Percentiles rank a stretch among this genome's conserved stretches.
Evolutionary conservation across 2,329 filamentous ascomycete genomes (phyloP).

Genomic region (Hymenotorrendiella dingleyae): DNA sequence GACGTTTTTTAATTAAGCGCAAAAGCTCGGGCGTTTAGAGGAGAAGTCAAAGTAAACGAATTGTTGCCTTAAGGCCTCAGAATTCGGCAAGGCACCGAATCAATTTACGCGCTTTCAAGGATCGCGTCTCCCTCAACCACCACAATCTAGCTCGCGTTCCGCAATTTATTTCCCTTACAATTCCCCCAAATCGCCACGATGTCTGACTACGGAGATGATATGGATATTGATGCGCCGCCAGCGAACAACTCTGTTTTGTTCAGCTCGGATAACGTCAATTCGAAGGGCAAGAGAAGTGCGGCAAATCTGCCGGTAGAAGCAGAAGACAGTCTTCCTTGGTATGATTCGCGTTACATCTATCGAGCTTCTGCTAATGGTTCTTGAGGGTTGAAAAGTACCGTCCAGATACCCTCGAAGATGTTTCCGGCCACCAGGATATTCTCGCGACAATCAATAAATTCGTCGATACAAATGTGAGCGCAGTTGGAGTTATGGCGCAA

Average conservation of each 20-base stretch:
- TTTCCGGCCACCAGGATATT: constrained; percentile 95
- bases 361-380: constrained; percentile 12
- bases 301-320: constrained; percentile 92
- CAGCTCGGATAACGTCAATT: constrained; percentile 64
- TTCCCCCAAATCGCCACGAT: constrained; percentile 30
- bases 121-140: too few relatives aligned
- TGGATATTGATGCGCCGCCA: constrained; percentile 59
- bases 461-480: constrained; percentile 72
- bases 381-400: constrained; percentile 93
- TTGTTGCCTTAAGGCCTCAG: too few relatives aligned
- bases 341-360: constrained; percentile 11
- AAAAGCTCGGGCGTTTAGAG: too few relatives aligned
- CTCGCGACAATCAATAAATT: constrained; percentile 97
- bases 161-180: background rate
- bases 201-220: constrained; percentile 57
- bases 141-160: too few relatives aligned
- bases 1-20: too few relatives aligned
- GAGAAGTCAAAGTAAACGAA: too few relatives aligned
- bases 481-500: too few relatives aligned
- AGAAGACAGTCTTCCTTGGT: constrained; percentile 93
- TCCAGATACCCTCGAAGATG: constrained; percentile 80
- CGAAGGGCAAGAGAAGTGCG: constrained; percentile 85
- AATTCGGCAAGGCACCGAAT: too few relatives aligned
- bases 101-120: too few relatives aligned
- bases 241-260: constrained; percentile 55